Evolutionary conservation across 495 filamentous ascomycete species (phyloP).

Genomic region (Xylaria curta): DNA sequence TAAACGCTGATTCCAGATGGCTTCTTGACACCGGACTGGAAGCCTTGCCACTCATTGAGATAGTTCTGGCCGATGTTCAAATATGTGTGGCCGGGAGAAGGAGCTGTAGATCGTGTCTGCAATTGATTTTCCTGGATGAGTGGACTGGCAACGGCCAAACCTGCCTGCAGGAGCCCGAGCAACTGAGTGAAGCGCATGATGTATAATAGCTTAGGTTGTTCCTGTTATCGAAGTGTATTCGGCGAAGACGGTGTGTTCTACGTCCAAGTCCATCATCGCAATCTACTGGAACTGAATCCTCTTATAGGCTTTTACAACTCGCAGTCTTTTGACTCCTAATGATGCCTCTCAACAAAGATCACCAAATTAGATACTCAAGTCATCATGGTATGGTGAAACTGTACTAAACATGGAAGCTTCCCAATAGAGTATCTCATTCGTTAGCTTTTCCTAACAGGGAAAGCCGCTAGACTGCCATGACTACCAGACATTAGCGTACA

Average conservation of each 20-base stretch:
- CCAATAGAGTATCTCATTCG: not conserved
- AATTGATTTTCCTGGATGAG: not conserved
- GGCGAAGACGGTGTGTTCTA: not conserved
- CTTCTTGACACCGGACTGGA: not conserved
- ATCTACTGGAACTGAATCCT: not conserved
- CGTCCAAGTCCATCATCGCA: not conserved
- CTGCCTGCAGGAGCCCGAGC: not conserved
- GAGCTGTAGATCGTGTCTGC: not conserved
- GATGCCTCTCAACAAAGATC: not conserved
- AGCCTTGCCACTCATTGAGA: not conserved
- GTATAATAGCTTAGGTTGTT: not conserved
- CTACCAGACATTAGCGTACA: not conserved
- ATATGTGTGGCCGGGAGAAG: not conserved
- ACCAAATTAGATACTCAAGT: not conserved
- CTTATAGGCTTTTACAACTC: not conserved
- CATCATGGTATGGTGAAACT: constrained; percentile 3
- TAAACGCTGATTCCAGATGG: not conserved
- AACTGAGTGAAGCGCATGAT: constrained; percentile 3
- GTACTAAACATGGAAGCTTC: not conserved
- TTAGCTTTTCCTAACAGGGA: not conserved
- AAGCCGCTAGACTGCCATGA: not conserved
- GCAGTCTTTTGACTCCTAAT: not conserved
- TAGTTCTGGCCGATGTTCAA: constrained; percentile 1
- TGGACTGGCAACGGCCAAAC: not conserved
- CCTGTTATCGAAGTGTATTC: not conserved